Evolutionary conservation across 768 basidiomycete genomes (phyloP).

Genomic region (Lepiota venenata): DNA sequence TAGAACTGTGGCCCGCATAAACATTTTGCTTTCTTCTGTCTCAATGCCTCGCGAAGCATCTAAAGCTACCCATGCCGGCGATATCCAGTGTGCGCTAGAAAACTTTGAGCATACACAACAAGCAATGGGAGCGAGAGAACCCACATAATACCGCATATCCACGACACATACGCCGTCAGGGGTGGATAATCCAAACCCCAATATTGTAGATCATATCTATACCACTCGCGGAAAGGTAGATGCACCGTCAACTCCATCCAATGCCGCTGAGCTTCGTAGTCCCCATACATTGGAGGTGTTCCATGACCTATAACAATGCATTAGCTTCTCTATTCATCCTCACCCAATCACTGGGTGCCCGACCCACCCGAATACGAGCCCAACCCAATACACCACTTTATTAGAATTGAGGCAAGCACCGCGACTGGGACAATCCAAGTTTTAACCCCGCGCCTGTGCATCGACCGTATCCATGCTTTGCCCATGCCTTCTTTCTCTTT

Average conservation of each 20-base stretch:
- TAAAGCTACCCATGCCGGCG: constrained; percentile 67
- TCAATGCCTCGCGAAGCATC: constrained; percentile 72
- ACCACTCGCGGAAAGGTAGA: constrained; percentile 76
- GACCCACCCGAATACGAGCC: constrained; percentile 80
- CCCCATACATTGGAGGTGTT: constrained; percentile 83
- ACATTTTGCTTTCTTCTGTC: constrained; percentile 59
- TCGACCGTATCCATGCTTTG: constrained; percentile 72
- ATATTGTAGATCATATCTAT: constrained; percentile 82
- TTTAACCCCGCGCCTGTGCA: constrained; percentile 66
- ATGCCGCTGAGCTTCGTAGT: constrained; percentile 92
- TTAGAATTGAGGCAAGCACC: constrained; percentile 48
- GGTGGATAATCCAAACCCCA: constrained; percentile 98
- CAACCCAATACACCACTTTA: constrained; percentile 70
- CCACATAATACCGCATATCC: constrained; percentile 75
- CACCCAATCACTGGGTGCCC: neutral
- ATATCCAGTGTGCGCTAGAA: constrained; percentile 33
- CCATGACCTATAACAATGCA: constrained; percentile 44
- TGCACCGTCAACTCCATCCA: constrained; percentile 93
- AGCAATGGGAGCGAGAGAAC: constrained; percentile 22
- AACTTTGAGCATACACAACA: neutral
- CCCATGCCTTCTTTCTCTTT: constrained; percentile 38
- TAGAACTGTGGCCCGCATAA: constrained; percentile 80
- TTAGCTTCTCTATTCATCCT: neutral
- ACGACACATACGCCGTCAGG: constrained; percentile 86
- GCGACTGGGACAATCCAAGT: constrained; percentile 55